phyloP scores from a whole-genome alignment of 306 rosid genomes.

The Vicia sativa region DNA sequence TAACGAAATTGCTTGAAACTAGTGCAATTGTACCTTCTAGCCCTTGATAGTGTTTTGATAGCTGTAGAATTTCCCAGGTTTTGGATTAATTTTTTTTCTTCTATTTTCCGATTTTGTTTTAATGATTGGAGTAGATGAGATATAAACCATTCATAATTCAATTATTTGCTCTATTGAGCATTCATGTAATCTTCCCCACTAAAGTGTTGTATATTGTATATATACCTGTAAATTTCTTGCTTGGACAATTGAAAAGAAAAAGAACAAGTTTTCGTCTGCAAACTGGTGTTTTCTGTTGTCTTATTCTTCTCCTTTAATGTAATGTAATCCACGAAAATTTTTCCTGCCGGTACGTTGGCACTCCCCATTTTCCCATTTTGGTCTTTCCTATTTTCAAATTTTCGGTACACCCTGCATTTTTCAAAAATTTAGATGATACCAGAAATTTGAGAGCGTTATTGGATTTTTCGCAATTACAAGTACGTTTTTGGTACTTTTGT shows the following conservation, averaged over 20 bases:
- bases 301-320: neutral
- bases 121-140: slow-evolving; percentile 38
- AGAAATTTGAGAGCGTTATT: too few species aligned
- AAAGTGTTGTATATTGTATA: slow-evolving; percentile 41
- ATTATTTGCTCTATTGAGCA: slow-evolving; percentile 42
- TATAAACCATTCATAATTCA: slow-evolving; percentile 31
- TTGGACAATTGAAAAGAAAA: slow-evolving; percentile 36
- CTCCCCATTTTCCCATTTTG: too few species aligned
- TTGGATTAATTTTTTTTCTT: slow-evolving; percentile 10
- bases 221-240: slow-evolving; percentile 45
- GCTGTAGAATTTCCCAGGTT: slow-evolving; percentile 37
- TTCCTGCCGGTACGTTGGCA: too few species aligned
- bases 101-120: slow-evolving; percentile 15
- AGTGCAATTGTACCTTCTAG: slow-evolving; percentile 40
- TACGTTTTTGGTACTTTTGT: too few species aligned
- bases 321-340: neutral
- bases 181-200: slow-evolving; percentile 32
- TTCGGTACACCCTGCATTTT: too few species aligned
- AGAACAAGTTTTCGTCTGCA: neutral
- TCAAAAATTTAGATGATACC: too few species aligned
- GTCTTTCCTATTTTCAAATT: too few species aligned
- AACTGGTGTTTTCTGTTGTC: neutral
- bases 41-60: slow-evolving; percentile 47
- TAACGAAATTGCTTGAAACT: slow-evolving; percentile 49
- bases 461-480: too few species aligned